Conservation (phyloP, 2,329 filamentous ascomycete genomes). For the Lecanicillium sp. region DNA sequence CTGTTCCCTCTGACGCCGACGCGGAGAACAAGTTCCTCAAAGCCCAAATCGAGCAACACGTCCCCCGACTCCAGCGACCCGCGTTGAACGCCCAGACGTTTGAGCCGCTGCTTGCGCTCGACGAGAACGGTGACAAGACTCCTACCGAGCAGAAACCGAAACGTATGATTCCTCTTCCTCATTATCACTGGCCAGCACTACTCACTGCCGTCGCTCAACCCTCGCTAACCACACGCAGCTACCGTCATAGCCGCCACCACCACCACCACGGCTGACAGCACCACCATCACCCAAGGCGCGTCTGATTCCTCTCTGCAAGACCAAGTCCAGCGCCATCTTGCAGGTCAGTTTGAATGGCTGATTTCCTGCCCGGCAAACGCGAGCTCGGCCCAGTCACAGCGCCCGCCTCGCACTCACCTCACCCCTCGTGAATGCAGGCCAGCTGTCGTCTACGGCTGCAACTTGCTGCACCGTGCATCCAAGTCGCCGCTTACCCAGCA, state of each 20-base stretch:
- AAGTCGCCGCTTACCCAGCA: constrained; percentile 18
- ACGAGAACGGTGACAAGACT: constrained; percentile 9
- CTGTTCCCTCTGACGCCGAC: constrained; percentile 1
- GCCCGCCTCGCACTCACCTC: constrained; percentile 14
- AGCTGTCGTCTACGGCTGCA: constrained; percentile 42
- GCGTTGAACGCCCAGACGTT: constrained; percentile 27
- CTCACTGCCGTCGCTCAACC: neutral
- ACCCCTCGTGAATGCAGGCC: constrained; percentile 19
- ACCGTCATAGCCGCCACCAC: neutral
- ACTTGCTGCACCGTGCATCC: constrained; percentile 38
- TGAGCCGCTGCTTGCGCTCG: constrained; percentile 20
- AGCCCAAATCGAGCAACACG: constrained; percentile 18
- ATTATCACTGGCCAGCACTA: neutral
- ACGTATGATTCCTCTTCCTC: neutral
- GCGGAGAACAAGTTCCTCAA: constrained; percentile 16
- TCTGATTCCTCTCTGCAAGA: constrained; percentile 22
- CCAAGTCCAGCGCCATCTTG: constrained; percentile 37
- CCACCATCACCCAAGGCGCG: constrained; percentile 22
- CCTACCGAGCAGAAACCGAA: neutral
- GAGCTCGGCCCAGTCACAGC: constrained; percentile 19
- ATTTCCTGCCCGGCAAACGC: constrained; percentile 32
- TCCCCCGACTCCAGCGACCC: constrained; percentile 24
- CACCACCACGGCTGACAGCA: neutral
- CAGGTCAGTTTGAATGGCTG: constrained; percentile 47
- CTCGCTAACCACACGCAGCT: neutral